Evolutionary conservation across 1,284 basidiomycete genomes (phyloP), one percentile per base, ranked within the genome.

Genomic region (Rhodotorula sp.): DNA sequence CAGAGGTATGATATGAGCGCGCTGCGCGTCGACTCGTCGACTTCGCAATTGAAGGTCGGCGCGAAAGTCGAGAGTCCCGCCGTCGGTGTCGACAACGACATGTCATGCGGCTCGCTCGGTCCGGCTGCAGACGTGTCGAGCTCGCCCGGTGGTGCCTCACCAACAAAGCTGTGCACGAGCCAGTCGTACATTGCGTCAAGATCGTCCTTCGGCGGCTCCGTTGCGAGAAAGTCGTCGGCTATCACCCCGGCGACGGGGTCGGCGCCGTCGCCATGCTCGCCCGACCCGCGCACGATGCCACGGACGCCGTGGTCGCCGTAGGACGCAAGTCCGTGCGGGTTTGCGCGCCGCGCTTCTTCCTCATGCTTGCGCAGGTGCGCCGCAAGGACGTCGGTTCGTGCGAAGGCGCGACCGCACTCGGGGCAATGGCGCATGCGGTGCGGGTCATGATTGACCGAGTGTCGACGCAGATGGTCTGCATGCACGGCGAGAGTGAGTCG

Each of bases 391-490:
- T 61, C 61, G 9, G 8, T n/a, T 10, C 61, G 49, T 5, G 61
- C 23, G 41, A 61, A 61, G 16, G 13, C 41, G 10, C 61, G 34
- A 4, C 49, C 61, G 49, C 61, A 61, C 12, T 61, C 61, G 21
- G 61, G 61, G 34, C 61, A 53, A 41, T 23, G 41, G 7, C 16
- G 34, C 3, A 19, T 4, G 3, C 50, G 49, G 10, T 42, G 16
- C 41, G 61, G 49, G 23, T 61, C 61, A 16, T 61, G 61, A 19
- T 61, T 61, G 23, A 50, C 61, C 3, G 49, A 44, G 14, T 61
- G 61, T 34, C 61, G 21, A 5, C 41, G 41, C 4, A 61, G 50
- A 19, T 61, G 61, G 16, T 61, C 61, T 61, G 61, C 14, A 34
- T 34, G 13, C 1, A 16, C 5, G 14, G 41, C 4, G 21, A 10